Conservation (phyloP, 2,329 filamentous ascomycete genomes). For the Trichoderma pleuroti region DNA sequence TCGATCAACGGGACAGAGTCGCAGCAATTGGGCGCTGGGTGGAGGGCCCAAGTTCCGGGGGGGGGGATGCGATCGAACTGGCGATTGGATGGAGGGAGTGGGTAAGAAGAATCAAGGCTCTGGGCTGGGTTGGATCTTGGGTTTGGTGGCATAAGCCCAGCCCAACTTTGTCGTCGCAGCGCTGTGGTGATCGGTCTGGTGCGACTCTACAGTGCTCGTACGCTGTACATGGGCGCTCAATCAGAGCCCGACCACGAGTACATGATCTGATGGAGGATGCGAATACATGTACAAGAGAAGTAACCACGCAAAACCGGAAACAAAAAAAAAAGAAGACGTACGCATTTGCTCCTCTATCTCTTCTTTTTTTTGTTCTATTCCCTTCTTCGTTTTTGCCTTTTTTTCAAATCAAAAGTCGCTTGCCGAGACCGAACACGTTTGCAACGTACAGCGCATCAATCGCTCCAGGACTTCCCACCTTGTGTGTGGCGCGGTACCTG, state of each 20-base stretch:
- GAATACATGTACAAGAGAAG: too few relatives aligned
- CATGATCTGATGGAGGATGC: too few relatives aligned
- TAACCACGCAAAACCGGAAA: not conserved
- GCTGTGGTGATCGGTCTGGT: not conserved
- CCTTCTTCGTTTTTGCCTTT: not conserved
- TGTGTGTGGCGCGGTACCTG: too few relatives aligned
- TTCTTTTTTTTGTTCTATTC: not conserved
- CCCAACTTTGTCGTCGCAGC: not conserved
- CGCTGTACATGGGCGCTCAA: not conserved
- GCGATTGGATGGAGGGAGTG: not conserved
- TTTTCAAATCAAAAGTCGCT: not conserved
- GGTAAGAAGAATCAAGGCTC: slow-evolving; percentile 2
- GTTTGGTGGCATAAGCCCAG: not conserved
- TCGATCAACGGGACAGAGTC: not conserved
- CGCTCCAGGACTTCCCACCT: not conserved
- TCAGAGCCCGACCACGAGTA: too few relatives aligned
- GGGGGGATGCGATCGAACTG: slow-evolving; percentile 5
- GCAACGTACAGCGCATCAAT: not conserved
- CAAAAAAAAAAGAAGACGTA: not conserved
- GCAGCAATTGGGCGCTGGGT: slow-evolving; percentile 6
- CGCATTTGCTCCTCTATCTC: not conserved
- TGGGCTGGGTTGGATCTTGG: not conserved
- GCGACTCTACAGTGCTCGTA: not conserved
- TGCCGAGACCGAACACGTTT: not conserved
- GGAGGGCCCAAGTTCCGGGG: slow-evolving; percentile 15